Evolutionary conservation across 257 asterid species (phyloP).

Genomic region (Rhazya stricta): DNA sequence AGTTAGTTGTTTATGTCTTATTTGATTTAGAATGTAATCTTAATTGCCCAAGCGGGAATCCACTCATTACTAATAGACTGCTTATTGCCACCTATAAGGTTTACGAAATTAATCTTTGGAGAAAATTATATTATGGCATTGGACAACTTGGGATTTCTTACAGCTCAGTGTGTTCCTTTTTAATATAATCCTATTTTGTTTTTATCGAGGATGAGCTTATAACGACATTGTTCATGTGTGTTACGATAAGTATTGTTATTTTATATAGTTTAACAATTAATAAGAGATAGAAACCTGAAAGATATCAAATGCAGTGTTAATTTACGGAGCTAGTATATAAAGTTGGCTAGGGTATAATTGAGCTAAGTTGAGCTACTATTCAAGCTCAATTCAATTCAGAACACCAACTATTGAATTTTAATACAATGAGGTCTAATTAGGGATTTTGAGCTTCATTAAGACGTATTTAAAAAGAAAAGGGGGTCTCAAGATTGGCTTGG

Average conservation of each 20-base stretch:
- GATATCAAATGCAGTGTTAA: background rate
- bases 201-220: background rate
- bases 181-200: background rate
- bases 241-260: background rate
- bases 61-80: background rate
- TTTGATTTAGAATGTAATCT: background rate
- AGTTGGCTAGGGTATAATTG: background rate
- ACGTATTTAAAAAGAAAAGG: background rate
- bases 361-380: background rate
- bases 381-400: background rate
- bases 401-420: background rate
- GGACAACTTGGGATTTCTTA: background rate
- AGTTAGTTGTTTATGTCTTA: background rate
- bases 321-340: background rate
- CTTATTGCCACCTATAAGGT: background rate
- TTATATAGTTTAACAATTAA: background rate
- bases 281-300: conserved; percentile 1
- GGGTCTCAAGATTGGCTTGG: no score
- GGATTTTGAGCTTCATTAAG: background rate
- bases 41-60: background rate
- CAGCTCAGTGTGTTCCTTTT: background rate
- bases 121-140: background rate
- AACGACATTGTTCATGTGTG: background rate
- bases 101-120: background rate
- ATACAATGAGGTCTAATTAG: background rate